Conservation (phyloP, 352 stramenopile genomes). For the Phytopythium ostracodes region DNA sequence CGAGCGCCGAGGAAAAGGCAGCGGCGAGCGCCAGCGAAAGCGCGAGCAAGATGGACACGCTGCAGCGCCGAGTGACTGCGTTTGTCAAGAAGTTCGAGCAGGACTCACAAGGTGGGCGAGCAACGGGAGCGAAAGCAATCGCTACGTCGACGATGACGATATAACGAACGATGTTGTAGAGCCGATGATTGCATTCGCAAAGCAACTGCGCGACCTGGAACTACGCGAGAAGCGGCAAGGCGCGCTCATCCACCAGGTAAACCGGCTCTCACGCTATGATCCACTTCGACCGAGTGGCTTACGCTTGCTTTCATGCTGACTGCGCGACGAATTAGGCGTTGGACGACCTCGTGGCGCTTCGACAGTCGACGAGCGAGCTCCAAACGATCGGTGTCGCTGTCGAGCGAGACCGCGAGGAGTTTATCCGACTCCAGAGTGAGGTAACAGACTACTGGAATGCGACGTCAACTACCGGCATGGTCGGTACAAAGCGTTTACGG, state of each 20-base stretch:
- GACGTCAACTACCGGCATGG: background rate
- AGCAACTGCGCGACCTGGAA: conserved; percentile 41
- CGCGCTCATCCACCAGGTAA: conserved; percentile 37
- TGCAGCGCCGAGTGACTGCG: conserved; percentile 42
- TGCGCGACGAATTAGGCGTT: conserved; percentile 6
- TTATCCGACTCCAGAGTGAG: conserved; percentile 15
- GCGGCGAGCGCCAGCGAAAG: conserved; percentile 16
- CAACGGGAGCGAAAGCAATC: background rate
- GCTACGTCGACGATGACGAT: background rate
- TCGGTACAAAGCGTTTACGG: background rate
- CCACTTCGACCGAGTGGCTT: too few relatives aligned
- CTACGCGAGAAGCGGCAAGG: conserved; percentile 38
- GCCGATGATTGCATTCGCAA: conserved; percentile 25
- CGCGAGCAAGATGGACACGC: conserved; percentile 28
- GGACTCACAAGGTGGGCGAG: conserved; percentile 31
- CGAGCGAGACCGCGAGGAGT: conserved; percentile 24
- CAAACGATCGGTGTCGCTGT: conserved; percentile 23
- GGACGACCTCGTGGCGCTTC: conserved; percentile 20
- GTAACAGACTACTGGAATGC: conserved; percentile 1
- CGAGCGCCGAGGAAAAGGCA: conserved; percentile 24
- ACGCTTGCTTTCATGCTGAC: background rate
- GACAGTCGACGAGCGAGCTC: conserved; percentile 30
- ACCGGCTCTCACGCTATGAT: background rate
- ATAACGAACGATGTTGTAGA: conserved; percentile 16
- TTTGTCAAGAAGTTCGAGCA: conserved; percentile 47